phyloP scores from a whole-genome alignment of 2,329 filamentous ascomycete genomes.

The Cladosporium oxysporum region DNA sequence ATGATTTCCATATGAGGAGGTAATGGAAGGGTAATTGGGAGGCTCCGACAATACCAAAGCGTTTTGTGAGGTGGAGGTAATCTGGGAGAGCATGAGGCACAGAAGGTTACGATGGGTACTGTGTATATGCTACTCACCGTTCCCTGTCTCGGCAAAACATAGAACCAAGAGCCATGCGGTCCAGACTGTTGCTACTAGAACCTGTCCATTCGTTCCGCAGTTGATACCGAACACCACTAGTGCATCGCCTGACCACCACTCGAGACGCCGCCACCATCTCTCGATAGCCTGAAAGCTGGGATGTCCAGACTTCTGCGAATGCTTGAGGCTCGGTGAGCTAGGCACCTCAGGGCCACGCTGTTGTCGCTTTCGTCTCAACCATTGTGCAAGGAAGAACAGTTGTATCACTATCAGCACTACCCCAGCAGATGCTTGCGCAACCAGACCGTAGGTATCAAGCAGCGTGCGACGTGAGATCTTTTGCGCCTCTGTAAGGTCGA shows the following conservation, averaged over 20 bases:
- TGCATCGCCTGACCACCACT: conserved; percentile 38
- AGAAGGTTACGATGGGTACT: neutral
- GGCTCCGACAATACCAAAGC: conserved; percentile 59
- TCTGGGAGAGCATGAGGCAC: conserved; percentile 44
- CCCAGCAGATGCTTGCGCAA: conserved; percentile 58
- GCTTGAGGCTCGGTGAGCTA: conserved; percentile 14
- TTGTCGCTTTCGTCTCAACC: conserved; percentile 30
- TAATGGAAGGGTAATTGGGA: conserved; percentile 64
- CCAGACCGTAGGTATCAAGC: conserved; percentile 57
- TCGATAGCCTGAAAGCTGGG: neutral
- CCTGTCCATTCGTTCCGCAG: conserved; percentile 53
- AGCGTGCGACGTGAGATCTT: conserved; percentile 52
- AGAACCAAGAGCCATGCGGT: conserved; percentile 55
- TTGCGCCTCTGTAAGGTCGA: conserved; percentile 52
- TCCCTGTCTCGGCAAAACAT: conserved; percentile 52
- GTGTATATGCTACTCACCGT: conserved; percentile 45
- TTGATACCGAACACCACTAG: conserved; percentile 37
- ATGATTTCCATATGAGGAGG: conserved; percentile 54
- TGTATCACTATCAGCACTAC: conserved; percentile 48
- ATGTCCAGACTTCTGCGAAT: neutral
- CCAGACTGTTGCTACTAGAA: conserved; percentile 52
- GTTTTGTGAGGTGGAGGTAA: conserved; percentile 65
- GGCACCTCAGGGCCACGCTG: conserved; percentile 14
- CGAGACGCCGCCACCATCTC: conserved; percentile 31
- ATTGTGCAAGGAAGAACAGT: conserved; percentile 40